Evolutionary conservation across 306 rosid genomes (phyloP).

Genomic region (Ziziphus jujuba): DNA sequence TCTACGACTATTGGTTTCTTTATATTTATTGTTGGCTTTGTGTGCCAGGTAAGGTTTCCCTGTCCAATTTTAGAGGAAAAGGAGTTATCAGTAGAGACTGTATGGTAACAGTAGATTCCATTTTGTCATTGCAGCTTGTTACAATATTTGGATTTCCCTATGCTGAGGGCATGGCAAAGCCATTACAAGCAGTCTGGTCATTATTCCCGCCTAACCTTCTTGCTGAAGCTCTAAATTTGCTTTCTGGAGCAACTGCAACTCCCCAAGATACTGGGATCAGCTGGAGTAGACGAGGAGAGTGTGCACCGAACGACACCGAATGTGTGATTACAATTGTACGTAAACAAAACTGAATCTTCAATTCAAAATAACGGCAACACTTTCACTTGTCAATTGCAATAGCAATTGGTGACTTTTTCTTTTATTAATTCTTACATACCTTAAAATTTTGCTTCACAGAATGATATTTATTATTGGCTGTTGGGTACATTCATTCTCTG

Average conservation of each 20-base stretch:
- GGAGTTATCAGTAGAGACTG: conserved; percentile 5
- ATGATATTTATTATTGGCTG: conserved; percentile 67
- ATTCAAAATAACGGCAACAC: too few relatives aligned
- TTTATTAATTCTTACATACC: conserved; percentile 9
- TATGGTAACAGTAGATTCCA: conserved; percentile 19
- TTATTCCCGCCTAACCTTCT: conserved; percentile 88
- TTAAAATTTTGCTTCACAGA: conserved; percentile 52
- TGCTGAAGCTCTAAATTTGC: conserved; percentile 58
- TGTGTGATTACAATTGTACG: conserved; percentile 81
- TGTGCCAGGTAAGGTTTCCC: conserved; percentile 70
- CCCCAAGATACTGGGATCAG: conserved; percentile 61
- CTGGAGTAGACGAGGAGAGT: conserved; percentile 69
- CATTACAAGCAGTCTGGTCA: conserved; percentile 52
- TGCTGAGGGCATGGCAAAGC: not conserved
- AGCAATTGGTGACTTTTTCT: conserved; percentile 8
- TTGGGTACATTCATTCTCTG: conserved; percentile 68
- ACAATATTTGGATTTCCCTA: conserved; percentile 65
- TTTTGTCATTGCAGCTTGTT: conserved; percentile 49
- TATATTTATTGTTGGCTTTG: conserved; percentile 62
- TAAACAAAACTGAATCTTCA: conserved; percentile 1
- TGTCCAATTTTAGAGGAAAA: conserved; percentile 16
- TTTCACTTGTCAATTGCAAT: not conserved
- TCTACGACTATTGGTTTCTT: conserved; percentile 73
- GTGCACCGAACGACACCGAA: conserved; percentile 30
- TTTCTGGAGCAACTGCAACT: conserved; percentile 53